A percentile compares a stretch with the other conserved stretches of the same genome.
Conservation (phyloP, 2,329 filamentous ascomycete species). For the Thermoascus crustaceus region DNA sequence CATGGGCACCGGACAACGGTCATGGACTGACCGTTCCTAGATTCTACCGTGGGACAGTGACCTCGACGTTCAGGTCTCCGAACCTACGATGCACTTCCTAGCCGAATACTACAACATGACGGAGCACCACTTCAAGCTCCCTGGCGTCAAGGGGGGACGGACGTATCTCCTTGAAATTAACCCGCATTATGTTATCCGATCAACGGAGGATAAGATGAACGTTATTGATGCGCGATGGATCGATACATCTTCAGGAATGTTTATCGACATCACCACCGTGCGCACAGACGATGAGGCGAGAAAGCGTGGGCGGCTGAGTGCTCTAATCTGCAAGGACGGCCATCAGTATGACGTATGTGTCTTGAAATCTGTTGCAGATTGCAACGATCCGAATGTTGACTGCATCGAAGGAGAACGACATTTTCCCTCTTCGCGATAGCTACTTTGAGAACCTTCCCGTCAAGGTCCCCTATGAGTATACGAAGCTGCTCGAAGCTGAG, state of each 20-base stretch:
- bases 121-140: constrained; percentile 42
- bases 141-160: constrained; percentile 24
- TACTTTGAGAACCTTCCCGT: constrained; percentile 47
- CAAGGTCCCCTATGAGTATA: constrained; percentile 51
- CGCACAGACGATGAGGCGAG: constrained; percentile 38
- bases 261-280: constrained; percentile 55
- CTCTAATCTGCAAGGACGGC: constrained; percentile 50
- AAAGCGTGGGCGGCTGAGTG: constrained; percentile 30
- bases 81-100: constrained; percentile 47
- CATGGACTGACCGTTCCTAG: constrained; percentile 11
- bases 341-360: constrained; percentile 43
- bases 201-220: constrained; percentile 42
- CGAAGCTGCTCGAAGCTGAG: constrained; percentile 46
- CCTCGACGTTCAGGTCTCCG: constrained; percentile 51
- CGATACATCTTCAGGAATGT: constrained; percentile 50
- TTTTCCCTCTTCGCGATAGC: constrained; percentile 50
- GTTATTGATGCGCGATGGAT: constrained; percentile 56
- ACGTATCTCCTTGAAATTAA: constrained; percentile 54
- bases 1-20: background rate
- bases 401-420: constrained; percentile 37
- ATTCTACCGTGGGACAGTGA: constrained; percentile 57
- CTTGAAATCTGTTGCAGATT: background rate
- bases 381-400: background rate
- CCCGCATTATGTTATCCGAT: constrained; percentile 43
- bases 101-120: constrained; percentile 56